phyloP scores from a whole-genome alignment of 116 monocot genomes.

The Zostera marina region DNA sequence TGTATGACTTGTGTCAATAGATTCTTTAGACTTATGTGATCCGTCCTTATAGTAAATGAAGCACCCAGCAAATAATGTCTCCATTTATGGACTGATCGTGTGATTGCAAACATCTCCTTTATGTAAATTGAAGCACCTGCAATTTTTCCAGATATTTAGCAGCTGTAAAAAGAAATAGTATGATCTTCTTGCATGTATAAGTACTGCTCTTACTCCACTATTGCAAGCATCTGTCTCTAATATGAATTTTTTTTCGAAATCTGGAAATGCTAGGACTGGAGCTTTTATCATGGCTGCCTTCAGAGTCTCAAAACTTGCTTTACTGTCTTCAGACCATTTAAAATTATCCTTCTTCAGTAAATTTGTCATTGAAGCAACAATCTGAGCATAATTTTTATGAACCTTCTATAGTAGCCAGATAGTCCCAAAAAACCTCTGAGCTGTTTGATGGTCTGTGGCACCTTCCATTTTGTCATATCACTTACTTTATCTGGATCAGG shows the following conservation, averaged over 20 bases:
- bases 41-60: background rate
- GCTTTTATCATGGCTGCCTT: background rate
- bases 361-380: background rate
- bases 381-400: background rate
- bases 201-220: background rate
- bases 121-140: background rate
- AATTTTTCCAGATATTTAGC: background rate
- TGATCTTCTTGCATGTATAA: background rate
- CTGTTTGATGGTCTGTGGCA: background rate
- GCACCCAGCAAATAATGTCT: background rate
- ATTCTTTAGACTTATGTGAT: background rate
- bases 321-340: background rate
- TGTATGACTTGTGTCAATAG: background rate
- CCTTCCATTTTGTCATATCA: background rate
- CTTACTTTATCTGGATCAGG: background rate
- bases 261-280: background rate
- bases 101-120: background rate
- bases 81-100: background rate
- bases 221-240: too few relatives aligned
- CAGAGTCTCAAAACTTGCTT: background rate
- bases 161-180: background rate
- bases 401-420: background rate
- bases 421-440: conserved; percentile 2
- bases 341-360: background rate
- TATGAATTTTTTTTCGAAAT: background rate